Evolutionary conservation across 345 rosid species (phyloP), one percentile per base, ranked within the genome.

Genomic region (Turnera subulata): DNA sequence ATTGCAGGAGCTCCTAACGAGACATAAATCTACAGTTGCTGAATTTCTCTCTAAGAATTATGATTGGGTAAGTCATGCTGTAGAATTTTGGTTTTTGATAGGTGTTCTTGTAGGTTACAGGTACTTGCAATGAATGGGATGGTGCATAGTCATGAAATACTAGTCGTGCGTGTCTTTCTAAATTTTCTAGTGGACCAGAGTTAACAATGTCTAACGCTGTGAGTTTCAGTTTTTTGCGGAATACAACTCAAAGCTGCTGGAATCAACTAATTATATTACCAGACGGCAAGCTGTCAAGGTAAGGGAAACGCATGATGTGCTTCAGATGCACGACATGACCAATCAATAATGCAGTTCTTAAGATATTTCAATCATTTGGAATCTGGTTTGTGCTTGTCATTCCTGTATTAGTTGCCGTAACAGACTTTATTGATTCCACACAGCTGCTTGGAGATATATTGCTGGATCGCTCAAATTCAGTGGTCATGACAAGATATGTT

Each of bases 11-110:
- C 80, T 94, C n/a, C 43, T 94, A 73, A 88, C 96, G 38, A 85
- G 99, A 82, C 97, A 94, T 69, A 94, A 94, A 74, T 88, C 99
- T 64, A 94, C 99, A 8, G 97, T 94, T 21, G 93, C 97, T 33
- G 97, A 88, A 55, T 94, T 94, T 74, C 96, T 94, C 46, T 78
- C 85, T 13, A 85, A 77, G 72, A 90, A 90, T 71, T 89, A 94
- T 76, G 97, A 90, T 22, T 88, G 99, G 99, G 97, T 81, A 69
- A 76, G 78, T 58, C 23, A 39, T 64, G n/a, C 16, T 45, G 1
- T 2, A 29, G 35, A 6, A 11, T 32, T 35, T 46, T 6, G 19
- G 32, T 40, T 56, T 18, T 22, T 20, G 25, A 14, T 38, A 19
- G 13, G 21, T 38, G 35, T 32, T 24, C 18, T n/a, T n/a, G n/a